Evolutionary conservation across 192 early-diverging fungal genomes (phyloP), one percentile per base, ranked within the genome.

Genomic region (Coemansia asiatica): DNA sequence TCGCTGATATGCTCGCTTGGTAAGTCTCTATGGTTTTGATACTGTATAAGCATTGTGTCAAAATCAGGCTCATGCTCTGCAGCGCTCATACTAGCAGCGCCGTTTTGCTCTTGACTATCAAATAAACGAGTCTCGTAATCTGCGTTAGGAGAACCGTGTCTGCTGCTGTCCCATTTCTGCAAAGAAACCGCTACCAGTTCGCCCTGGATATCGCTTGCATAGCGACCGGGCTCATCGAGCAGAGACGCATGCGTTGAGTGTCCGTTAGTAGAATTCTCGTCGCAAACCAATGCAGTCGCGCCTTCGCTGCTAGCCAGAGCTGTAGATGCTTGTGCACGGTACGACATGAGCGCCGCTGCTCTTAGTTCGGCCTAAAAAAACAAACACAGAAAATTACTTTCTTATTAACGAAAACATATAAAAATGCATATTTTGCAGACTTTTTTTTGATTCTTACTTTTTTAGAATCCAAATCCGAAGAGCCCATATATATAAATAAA

Each of bases 161-260:
- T 29, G 40, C 40, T 29, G 40, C 16, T 26, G 40, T n/a, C 10
- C 1, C 28, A 51, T 46, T 28, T 29, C 47, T 36, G 8, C 23
- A 9, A 58, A 58, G 31, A 4, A 64, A 47, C 27, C 49, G 47
- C 50, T 1, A 75, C 38, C n/a, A 75, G 62, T 47, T 57, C 60
- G 55, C 73, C 73, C 56, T 66, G 67, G 8, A 75, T 69, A 23
- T 66, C 59, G 31, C 19, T 16, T 6, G 51, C 53, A 53, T 69
- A 75, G 25, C 73, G 73, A 15, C 59, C 54, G 23, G 73, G 67
- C 29, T 40, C 28, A 49, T 75, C 55, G 18, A 69, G 36, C 12
- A 66, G 19, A 22, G 60, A 48, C 1, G 46, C 5, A 19, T 40
- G 57, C n/a, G 57, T 36, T 6, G 57, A 22, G 22, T 1, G 50